phyloP scores from a whole-genome alignment of 192 early-diverging fungal genomes.

The Backusella westeae region DNA sequence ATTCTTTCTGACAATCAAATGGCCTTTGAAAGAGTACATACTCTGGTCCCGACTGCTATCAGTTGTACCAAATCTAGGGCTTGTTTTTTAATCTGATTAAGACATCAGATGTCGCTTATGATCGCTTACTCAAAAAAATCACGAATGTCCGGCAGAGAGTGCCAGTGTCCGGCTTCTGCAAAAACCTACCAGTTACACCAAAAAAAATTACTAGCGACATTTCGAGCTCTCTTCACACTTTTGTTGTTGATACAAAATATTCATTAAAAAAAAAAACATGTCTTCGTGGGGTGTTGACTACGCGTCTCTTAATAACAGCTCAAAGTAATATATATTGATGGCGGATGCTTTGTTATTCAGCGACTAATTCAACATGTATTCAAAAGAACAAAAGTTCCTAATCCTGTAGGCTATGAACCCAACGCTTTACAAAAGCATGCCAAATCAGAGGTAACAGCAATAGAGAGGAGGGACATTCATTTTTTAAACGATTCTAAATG shows the following conservation, averaged over 20 bases:
- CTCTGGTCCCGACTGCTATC: too few species aligned
- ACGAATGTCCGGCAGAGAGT: too few species aligned
- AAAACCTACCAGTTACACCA: too few species aligned
- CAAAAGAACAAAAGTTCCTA: not conserved
- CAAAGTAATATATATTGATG: conserved; percentile 9
- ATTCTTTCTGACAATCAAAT: too few species aligned
- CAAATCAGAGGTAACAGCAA: conserved; percentile 8
- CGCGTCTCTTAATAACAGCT: conserved; percentile 9
- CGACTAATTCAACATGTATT: not conserved
- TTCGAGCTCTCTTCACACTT: too few species aligned
- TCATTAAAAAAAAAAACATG: not conserved
- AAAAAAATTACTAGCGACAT: too few species aligned
- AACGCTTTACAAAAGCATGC: conserved; percentile 9
- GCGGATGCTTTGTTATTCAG: not conserved
- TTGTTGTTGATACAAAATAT: not conserved
- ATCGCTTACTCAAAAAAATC: too few species aligned
- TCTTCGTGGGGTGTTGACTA: conserved; percentile 26
- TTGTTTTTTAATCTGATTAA: too few species aligned
- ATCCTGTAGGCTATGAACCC: conserved; percentile 28
- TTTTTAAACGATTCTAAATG: not conserved
- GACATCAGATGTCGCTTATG: too few species aligned
- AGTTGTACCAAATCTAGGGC: too few species aligned
- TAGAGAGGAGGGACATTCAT: not conserved
- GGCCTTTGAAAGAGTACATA: too few species aligned
- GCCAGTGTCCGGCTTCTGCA: too few species aligned